phyloP scores from a whole-genome alignment of 148 eudicot genomes.

The Diospyros lotus region DNA sequence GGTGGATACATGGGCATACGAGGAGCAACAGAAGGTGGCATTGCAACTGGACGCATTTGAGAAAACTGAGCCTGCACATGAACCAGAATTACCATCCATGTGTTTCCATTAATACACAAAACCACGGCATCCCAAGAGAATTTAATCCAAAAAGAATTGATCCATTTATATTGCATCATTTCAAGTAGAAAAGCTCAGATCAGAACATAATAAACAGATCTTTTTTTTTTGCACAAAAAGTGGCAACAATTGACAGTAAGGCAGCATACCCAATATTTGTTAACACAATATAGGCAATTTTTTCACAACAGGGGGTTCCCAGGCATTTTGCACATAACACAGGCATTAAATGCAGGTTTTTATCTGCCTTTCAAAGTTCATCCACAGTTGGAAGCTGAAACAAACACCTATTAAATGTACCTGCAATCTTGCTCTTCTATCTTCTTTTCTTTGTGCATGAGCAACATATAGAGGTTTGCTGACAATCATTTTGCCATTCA shows the following conservation, averaged over 20 bases:
- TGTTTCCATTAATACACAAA: neutral
- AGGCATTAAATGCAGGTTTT: too few relatives aligned
- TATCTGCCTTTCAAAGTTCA: neutral
- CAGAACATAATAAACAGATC: too few relatives aligned
- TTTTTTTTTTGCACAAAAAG: neutral
- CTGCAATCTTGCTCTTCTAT: conserved; percentile 77
- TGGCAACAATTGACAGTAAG: too few relatives aligned
- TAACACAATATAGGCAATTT: neutral
- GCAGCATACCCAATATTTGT: too few relatives aligned
- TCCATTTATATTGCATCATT: neutral
- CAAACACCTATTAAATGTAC: conserved; percentile 20
- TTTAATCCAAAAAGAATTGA: neutral
- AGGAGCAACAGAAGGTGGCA: conserved; percentile 60
- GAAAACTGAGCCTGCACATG: conserved; percentile 61
- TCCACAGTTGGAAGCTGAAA: neutral
- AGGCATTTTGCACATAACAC: too few relatives aligned
- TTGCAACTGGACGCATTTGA: conserved; percentile 64
- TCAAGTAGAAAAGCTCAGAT: neutral
- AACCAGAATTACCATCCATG: neutral
- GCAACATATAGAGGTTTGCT: conserved; percentile 90
- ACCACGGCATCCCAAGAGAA: neutral
- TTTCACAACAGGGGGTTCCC: too few relatives aligned
- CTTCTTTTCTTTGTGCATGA: conserved; percentile 84
- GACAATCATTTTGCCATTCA: conserved; percentile 78
- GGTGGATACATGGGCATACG: conserved; percentile 77